Conservation (phyloP, 129 eudicot genomes). For the Saposhnikovia divaricata region DNA sequence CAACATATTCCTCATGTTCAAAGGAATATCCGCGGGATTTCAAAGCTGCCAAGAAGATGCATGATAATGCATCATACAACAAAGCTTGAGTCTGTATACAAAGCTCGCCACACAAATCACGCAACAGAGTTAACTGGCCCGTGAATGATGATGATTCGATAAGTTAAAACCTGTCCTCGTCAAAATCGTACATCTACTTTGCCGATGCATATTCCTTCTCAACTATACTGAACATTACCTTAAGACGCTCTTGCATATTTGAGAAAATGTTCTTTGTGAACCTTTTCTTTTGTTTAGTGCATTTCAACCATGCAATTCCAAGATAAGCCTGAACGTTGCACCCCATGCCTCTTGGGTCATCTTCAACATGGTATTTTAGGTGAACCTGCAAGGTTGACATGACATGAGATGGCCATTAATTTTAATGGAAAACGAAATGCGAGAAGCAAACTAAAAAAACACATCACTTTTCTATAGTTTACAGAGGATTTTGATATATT, state of each 20-base stretch:
- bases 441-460: no score
- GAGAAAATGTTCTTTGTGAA: slow-evolving; percentile 63
- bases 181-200: slow-evolving; percentile 11
- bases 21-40: no score
- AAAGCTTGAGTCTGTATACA: background rate
- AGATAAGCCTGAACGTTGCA: slow-evolving; percentile 70
- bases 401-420: background rate
- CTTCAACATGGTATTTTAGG: slow-evolving; percentile 80
- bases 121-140: background rate
- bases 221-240: slow-evolving; percentile 64
- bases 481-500: background rate
- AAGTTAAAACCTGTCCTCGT: background rate
- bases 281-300: slow-evolving; percentile 72
- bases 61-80: background rate
- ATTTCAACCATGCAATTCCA: slow-evolving; percentile 86
- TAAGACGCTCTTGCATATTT: slow-evolving; percentile 75
- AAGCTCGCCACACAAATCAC: background rate
- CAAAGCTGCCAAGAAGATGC: background rate
- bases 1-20: background rate
- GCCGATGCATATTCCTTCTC: slow-evolving; percentile 72
- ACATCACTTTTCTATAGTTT: background rate
- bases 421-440: background rate
- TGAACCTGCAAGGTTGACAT: slow-evolving; percentile 55
- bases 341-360: slow-evolving; percentile 54
- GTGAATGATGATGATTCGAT: background rate